Evolutionary conservation across 2,329 filamentous ascomycete species (phyloP).

Genomic region (Sporothrix luriei): DNA sequence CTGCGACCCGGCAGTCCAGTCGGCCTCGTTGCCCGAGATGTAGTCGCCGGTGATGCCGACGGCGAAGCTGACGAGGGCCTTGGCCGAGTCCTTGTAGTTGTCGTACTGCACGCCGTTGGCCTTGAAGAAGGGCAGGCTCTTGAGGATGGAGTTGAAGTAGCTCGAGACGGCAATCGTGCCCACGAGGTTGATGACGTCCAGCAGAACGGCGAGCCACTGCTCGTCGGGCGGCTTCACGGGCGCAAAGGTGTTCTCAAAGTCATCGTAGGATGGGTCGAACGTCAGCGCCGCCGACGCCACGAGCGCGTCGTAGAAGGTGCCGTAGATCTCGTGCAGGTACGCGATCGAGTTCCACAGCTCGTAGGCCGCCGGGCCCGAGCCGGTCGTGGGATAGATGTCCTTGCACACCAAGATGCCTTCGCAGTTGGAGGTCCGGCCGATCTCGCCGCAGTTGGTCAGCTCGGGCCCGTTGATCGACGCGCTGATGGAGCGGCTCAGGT

Average conservation of each 20-base stretch:
- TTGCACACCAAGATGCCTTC: conserved; percentile 4
- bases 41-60: background rate
- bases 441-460: conserved; percentile 7
- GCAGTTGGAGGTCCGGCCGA: conserved; percentile 28
- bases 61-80: conserved; percentile 10
- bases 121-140: background rate
- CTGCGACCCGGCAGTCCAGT: conserved; percentile 40
- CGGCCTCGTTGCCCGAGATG: conserved; percentile 38
- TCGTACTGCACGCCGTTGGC: conserved; percentile 16
- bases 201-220: background rate
- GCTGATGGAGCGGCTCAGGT: conserved; percentile 35
- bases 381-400: background rate
- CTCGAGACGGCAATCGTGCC: conserved; percentile 23
- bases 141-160: conserved; percentile 22
- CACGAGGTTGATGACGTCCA: conserved; percentile 19
- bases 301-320: conserved; percentile 32
- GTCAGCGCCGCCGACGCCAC: conserved; percentile 14
- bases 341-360: conserved; percentile 37
- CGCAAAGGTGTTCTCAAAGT: conserved; percentile 28
- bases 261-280: background rate
- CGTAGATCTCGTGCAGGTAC: conserved; percentile 34
- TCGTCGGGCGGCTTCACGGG: conserved; percentile 2
- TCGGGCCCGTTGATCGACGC: conserved; percentile 17
- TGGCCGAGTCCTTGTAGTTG: conserved; percentile 27
- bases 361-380: conserved; percentile 34